Percentiles rank a stretch among this genome's conserved stretches.
Evolutionary conservation across 2,329 filamentous ascomycete species (phyloP).

Genomic region (Fusarium xylarioides): DNA sequence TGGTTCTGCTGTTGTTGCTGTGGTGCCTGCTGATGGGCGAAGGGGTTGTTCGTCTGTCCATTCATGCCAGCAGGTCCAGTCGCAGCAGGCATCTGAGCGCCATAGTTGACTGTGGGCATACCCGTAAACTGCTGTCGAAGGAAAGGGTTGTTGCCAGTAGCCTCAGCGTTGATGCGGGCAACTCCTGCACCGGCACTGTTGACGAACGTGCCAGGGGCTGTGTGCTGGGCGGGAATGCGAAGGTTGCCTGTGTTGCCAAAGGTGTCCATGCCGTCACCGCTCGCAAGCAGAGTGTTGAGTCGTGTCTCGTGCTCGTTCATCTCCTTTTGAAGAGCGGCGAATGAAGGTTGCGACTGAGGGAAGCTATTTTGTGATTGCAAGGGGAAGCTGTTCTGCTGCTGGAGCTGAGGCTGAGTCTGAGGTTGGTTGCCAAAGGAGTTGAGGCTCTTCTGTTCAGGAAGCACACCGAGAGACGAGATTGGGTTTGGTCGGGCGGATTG

Average conservation of each 20-base stretch:
- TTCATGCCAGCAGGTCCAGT: slow-evolving; percentile 67
- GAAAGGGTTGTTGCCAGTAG: slow-evolving; percentile 90
- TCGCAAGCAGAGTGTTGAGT: slow-evolving; percentile 86
- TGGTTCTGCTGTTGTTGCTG: slow-evolving; percentile 61
- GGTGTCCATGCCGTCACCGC: slow-evolving; percentile 93
- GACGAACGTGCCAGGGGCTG: slow-evolving; percentile 93
- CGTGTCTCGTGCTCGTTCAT: slow-evolving; percentile 73
- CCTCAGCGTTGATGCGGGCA: slow-evolving; percentile 72
- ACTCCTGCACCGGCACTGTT: slow-evolving; percentile 91
- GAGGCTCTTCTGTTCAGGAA: slow-evolving; percentile 86
- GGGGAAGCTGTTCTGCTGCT: slow-evolving; percentile 49
- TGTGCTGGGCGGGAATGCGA: slow-evolving; percentile 95
- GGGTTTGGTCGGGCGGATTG: slow-evolving; percentile 60
- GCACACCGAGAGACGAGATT: slow-evolving; percentile 75
- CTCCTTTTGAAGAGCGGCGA: slow-evolving; percentile 59
- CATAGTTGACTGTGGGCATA: slow-evolving; percentile 69
- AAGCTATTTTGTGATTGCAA: slow-evolving; percentile 50
- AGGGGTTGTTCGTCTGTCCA: slow-evolving; percentile 66
- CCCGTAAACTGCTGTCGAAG: slow-evolving; percentile 85
- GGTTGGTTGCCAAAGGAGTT: slow-evolving; percentile 60
- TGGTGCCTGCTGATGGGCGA: slow-evolving; percentile 55
- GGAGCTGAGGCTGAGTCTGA: slow-evolving; percentile 51
- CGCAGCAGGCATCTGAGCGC: slow-evolving; percentile 60
- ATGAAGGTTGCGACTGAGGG: slow-evolving; percentile 44
- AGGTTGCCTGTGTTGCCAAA: slow-evolving; percentile 97